These are phyloP conservation scores for Xylaria sp. DNA, from an alignment of 495 filamentous ascomycete genomes.

Conservation along the genomic window DNA sequence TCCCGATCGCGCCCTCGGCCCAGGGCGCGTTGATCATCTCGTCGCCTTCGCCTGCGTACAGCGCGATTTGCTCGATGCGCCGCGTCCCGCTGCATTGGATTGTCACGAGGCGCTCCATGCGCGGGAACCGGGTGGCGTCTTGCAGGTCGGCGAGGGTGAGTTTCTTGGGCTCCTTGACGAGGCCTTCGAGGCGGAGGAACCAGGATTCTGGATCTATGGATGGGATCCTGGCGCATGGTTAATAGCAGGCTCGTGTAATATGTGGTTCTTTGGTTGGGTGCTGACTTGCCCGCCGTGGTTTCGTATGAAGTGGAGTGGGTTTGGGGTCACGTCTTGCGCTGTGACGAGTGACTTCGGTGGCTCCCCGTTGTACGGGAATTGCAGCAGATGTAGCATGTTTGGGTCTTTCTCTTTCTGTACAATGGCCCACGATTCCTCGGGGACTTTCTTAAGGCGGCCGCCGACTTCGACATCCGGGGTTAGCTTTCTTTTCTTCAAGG, in stretches of 20 bases:
- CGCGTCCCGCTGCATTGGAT: slow-evolving; percentile 75
- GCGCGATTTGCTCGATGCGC: slow-evolving; percentile 68
- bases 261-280: neutral
- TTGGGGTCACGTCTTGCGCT: slow-evolving; percentile 62
- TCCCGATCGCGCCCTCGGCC: slow-evolving; percentile 72
- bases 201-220: slow-evolving; percentile 62
- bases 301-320: slow-evolving; percentile 67
- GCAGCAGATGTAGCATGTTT: slow-evolving; percentile 72
- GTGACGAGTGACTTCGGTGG: slow-evolving; percentile 60
- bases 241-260: neutral
- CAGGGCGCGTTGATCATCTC: slow-evolving; percentile 73
- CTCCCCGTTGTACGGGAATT: slow-evolving; percentile 77
- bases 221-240: slow-evolving; percentile 65
- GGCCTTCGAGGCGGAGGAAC: slow-evolving; percentile 59
- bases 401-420: slow-evolving; percentile 66
- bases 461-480: slow-evolving; percentile 44
- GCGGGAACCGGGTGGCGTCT: slow-evolving; percentile 63
- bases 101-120: slow-evolving; percentile 60
- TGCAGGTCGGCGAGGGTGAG: slow-evolving; percentile 63
- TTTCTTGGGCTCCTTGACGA: slow-evolving; percentile 61
- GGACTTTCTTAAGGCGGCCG: slow-evolving; percentile 52
- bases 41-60: slow-evolving; percentile 71
- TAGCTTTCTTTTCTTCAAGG: neutral
- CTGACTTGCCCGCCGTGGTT: slow-evolving; percentile 61
- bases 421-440: slow-evolving; percentile 63